Evolutionary conservation across 2,329 filamentous ascomycete genomes (phyloP).

Genomic region (Niveomyces coronatus): DNA sequence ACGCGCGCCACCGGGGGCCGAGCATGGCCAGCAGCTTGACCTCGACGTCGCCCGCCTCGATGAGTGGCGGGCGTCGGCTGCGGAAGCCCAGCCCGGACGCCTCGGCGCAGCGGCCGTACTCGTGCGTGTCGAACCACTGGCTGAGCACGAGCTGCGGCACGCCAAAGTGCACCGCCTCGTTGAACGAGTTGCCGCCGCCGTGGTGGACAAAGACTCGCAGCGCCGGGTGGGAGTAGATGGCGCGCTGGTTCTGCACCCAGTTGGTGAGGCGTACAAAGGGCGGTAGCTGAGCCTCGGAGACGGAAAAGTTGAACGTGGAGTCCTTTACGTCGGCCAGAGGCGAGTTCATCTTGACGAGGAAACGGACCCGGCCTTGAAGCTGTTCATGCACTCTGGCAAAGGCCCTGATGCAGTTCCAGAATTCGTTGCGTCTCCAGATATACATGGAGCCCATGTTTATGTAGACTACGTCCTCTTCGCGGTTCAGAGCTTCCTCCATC

Average conservation of each 20-base stretch:
- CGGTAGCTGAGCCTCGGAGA: neutral
- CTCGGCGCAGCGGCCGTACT: constrained; percentile 3
- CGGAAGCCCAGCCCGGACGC: constrained; percentile 3
- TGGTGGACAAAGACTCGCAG: constrained; percentile 5
- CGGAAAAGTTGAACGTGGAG: neutral
- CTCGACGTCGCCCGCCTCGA: neutral
- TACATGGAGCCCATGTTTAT: constrained; percentile 6
- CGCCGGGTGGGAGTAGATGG: constrained; percentile 1
- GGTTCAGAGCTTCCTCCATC: neutral
- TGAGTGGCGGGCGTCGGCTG: constrained; percentile 1
- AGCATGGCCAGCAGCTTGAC: constrained; percentile 1
- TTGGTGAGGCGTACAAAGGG: constrained; percentile 1
- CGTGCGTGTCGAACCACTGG: constrained; percentile 7
- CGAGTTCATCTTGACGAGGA: constrained; percentile 5
- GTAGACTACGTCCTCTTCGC: neutral
- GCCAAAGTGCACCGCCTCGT: constrained; percentile 4
- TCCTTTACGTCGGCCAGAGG: neutral
- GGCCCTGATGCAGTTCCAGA: constrained; percentile 1
- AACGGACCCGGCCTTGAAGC: neutral
- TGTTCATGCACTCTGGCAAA: neutral
- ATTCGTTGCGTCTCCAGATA: constrained; percentile 1
- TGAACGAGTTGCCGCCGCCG: constrained; percentile 6
- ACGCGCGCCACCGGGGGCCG: neutral
- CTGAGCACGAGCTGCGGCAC: constrained; percentile 3
- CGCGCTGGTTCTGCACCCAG: neutral